Evolutionary conservation across 768 basidiomycete species (phyloP), one percentile per base, ranked within the genome.

Genomic region (Steccherinum ochraceum): DNA sequence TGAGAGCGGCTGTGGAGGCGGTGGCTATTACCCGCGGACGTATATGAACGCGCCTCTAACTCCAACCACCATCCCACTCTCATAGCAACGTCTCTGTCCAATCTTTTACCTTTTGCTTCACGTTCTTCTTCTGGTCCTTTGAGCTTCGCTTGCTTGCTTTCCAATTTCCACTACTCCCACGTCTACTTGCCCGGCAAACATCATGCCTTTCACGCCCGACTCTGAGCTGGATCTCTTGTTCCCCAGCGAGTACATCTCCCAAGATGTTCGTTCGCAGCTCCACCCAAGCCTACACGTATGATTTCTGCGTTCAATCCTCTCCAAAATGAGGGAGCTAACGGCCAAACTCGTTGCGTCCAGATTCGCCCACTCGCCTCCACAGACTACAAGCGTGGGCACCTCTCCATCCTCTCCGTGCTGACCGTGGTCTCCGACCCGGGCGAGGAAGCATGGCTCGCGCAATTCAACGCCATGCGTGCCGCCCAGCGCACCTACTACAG

Each of bases 301-400:
- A 70, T 10, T 23, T n/a, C 35, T 39, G 35, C 11, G n/a, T 11
- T 11, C 35, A 39, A n/a, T 39, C n/a, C 35, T 39, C 35, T 11
- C 35, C 11, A 39, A n/a, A 11, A n/a, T 11, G 11, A 39, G 11
- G n/a, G n/a, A 11, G 35, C 35, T 39, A 39, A 39, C n/a, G n/a
- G n/a, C n/a, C n/a, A n/a, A n/a, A n/a, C n/a, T 39, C n/a, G n/a
- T 39, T n/a, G n/a, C 20, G 1, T 20, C 0, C 50, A 96, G 94
- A 81, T 97, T 20, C 92, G 96, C 45, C 96, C 96, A 0, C 76
- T 99, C 18, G 82, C 92, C 0, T 81, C 83, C 20, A 83, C 86
- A 4, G 96, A 99, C 74, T 80, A 93, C 69, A 61, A 62, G 4
- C 81, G 92, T 26, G 84, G 85, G 3, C 93, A 97, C 67, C 81